Evolutionary conservation across 2,329 filamentous ascomycete species (phyloP), one percentile per base, ranked within the genome.

Genomic region (Neonectria coccinea): DNA sequence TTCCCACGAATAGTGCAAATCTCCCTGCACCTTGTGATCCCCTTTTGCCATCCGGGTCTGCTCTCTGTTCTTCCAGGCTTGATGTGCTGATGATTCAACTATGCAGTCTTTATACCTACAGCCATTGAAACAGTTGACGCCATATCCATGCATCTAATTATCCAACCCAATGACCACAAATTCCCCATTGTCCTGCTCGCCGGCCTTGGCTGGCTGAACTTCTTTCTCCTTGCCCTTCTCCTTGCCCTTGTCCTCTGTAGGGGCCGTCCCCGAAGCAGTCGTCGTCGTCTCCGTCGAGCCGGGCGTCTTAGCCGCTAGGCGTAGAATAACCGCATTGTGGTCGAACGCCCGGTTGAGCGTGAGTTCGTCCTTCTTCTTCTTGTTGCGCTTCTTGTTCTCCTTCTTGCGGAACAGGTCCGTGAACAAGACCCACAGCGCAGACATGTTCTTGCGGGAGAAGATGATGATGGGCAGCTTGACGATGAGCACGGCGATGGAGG

Each of bases 361-460:
- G 11, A 55, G 12, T 1, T 36, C 22, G 11, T 14, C 9, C 9
- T 33, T 16, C 14, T 44, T 53, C 18, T 60, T 44, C 41, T 50
- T 56, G 2, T 33, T 16, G 20, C 36, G 36, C 4, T 44, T 54
- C 44, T 62, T 54, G 39, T 72, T 62, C 9, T 50, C 51, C 9
- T 42, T n/a, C 2, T 36, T 50, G n/a, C 68, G 68, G 29, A 72
- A 72, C 16, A 64, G 31, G 8, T 72, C 64, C 8, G 68, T 47
- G 36, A 65, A 57, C n/a, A 29, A 50, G 29, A 56, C 33, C 54
- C 59, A 68, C 1, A 57, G 14, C 31, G 36, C 52, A 10, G 27
- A 41, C n/a, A 58, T 9, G 44, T 62, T 67, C 5, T 60, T 42
- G 3, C 31, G 39, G 20, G 29, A 47, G 20, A 62, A 68, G 8